These are phyloP conservation scores for Monsonia emarginata DNA, from an alignment of 441 rosid genomes.

Conservation along the genomic window DNA sequence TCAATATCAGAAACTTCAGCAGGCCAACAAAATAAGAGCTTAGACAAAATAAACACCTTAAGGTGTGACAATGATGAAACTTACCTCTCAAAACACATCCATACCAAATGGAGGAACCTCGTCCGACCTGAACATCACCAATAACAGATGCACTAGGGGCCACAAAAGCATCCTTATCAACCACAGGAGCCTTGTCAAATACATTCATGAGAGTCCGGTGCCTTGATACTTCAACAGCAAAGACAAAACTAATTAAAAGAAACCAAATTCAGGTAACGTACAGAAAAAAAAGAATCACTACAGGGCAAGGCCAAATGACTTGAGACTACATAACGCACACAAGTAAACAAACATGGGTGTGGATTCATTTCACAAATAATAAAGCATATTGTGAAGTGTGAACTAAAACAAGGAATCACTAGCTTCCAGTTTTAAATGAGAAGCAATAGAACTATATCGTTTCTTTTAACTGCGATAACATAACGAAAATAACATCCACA, in stretches of 20 bases:
- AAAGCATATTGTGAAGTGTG: neutral
- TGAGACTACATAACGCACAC: neutral
- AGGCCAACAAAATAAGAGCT: neutral
- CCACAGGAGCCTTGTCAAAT: conserved; percentile 1
- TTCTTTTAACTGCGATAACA: too few relatives aligned
- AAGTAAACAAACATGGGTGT: neutral
- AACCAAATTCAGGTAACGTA: neutral
- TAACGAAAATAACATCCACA: neutral
- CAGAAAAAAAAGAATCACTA: conserved; percentile 41
- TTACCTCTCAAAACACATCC: conserved; percentile 5
- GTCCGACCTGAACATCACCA: conserved; percentile 1
- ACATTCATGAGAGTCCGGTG: conserved; percentile 1
- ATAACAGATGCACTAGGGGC: conserved; percentile 5
- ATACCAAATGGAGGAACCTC: conserved; percentile 6
- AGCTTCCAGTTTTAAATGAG: too few relatives aligned
- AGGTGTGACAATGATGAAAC: neutral
- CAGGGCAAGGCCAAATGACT: conserved; percentile 27
- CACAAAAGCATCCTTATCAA: conserved; percentile 5
- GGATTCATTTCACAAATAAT: neutral
- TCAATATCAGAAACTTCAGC: neutral
- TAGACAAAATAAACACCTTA: neutral
- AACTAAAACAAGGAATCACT: neutral
- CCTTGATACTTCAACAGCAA: neutral
- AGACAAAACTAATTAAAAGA: neutral
- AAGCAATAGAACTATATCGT: too few relatives aligned